Conservation (phyloP, 2,329 filamentous ascomycete species). For the Penicillium paneum region DNA sequence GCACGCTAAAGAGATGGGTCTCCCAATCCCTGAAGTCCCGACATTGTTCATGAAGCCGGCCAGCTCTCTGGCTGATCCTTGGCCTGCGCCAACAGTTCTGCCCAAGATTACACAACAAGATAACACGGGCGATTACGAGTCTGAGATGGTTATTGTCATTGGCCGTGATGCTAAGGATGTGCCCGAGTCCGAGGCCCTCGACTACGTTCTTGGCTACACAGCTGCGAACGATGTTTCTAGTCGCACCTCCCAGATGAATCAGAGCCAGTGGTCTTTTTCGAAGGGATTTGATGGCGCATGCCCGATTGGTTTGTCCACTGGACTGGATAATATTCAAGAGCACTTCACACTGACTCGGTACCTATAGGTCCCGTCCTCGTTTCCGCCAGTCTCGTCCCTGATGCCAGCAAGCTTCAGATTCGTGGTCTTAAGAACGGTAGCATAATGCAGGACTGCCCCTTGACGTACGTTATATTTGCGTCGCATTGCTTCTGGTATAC, state of each 20-base stretch:
- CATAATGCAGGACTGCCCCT: constrained; percentile 49
- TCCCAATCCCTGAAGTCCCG: constrained; percentile 53
- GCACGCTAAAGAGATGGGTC: constrained; percentile 52
- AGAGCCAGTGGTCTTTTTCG: constrained; percentile 57
- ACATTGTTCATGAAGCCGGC: constrained; percentile 59
- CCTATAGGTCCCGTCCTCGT: constrained; percentile 51
- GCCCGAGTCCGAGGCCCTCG: constrained; percentile 53
- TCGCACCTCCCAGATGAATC: constrained; percentile 54
- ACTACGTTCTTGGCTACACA: constrained; percentile 63
- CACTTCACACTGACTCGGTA: not conserved
- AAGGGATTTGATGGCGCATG: constrained; percentile 59
- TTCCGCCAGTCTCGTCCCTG: constrained; percentile 35
- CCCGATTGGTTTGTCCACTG: constrained; percentile 43
- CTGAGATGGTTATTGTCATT: constrained; percentile 58
- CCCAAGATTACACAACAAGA: constrained; percentile 54
- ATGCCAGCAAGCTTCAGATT: constrained; percentile 34
- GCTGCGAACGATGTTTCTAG: constrained; percentile 63
- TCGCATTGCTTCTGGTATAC: not conserved
- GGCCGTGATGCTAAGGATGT: constrained; percentile 55
- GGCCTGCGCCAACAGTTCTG: constrained; percentile 49
- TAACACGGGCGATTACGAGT: constrained; percentile 58
- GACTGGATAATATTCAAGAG: not conserved
- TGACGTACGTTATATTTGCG: constrained; percentile 35
- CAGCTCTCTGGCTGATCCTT: constrained; percentile 55
- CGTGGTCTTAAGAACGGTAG: constrained; percentile 49